Base-by-base conservation (phyloP, 2,329 filamentous ascomycete genomes). In the Arthrobotrys conoides region DNA sequence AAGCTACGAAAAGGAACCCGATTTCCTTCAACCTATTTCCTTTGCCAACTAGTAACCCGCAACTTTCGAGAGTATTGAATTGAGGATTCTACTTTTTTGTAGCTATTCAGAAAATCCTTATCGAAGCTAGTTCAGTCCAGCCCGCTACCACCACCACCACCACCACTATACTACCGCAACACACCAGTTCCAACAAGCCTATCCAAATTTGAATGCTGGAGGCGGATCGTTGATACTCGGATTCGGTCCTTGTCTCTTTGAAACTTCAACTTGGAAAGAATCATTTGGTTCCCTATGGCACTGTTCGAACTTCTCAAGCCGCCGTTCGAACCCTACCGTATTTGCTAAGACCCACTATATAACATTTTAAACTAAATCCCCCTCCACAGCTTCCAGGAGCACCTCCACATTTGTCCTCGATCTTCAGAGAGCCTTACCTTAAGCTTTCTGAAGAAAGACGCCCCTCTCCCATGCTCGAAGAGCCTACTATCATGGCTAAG, bases 401-500 rank as follows among this genome's bases (percentile, higher is more conserved):
- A 36, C 8, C 49, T 48, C 38, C 22, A 68, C 18, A 22, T 51
- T 24, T 22, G 22, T 20, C 30, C 53, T 27, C 46, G 22, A 49
- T 38, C 73, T 63, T 68, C 20, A 51, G 36, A 33, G 48, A 55
- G 41, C 36, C 8, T 16, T 36, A 66, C 51, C 4, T n/a, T 20
- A 10, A 61, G 57, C 57, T 61, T 61, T 36, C 20, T 27, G 57
- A 27, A 61, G 57, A 61, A 61, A 44, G 14, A 51, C n/a, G 44
- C 64, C 55, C 33, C 51, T 65, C 36, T 61, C 67, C 73, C 75
- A 78, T 78, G 75, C 75, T 78, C 24, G 68, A 78, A 64, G 75
- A 78, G 53, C 75, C 75, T 20, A 63, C 24, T 71, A 67, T 78
- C 46, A 72, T 78, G 75, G 75, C 75, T 78, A 72, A 72, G 67